Base-by-base conservation (phyloP, 2,329 filamentous ascomycete species). In the Cercospora canescens region DNA sequence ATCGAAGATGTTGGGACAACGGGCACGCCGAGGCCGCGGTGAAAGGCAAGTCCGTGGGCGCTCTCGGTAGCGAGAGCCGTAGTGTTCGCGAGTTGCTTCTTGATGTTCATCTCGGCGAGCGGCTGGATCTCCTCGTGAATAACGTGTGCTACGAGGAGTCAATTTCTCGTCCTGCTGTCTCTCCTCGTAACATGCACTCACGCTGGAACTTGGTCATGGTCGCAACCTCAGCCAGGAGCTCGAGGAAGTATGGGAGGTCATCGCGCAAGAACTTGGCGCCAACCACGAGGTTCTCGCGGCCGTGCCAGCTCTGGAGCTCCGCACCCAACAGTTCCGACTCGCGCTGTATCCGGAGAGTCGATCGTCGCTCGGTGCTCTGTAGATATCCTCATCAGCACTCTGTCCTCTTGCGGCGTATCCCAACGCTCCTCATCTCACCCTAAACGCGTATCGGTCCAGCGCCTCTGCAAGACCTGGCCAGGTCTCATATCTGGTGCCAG, bases 201-300 rank as follows among this genome's bases (percentile, higher is more conserved):
- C 87, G 80, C 69, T 89, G 88, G 81, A 92, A 99, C 83, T 93
- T 95, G 74, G 94, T 96, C 82, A 92, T 85, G 68, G 90, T 89
- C 76, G 95, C 86, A 75, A 97, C 91, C 85, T 99, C 96, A 77
- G 91, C 93, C 74, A 99, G 87, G 72, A 99, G 87, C 85, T 99
- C 95, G 76, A 93, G 88, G 81, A 97, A 99, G 88, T 98, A 99
- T 73, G 95, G 95, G 73, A 99, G 89, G 80, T 99, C 94, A 79
- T 95, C 89, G 79, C 93, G 89, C 73, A 99, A 88, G 87, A 99
- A 99, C 84, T 91, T 96, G 79, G 95, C 92, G 81, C 94, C 90
- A 76, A 99, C 84, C 67, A 99, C 89, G 70, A 99, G 84, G 78
- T 93, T 93, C 86, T 99, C 95, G 78, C 94, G 91, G 75, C 93